phyloP scores from a whole-genome alignment of 1,284 basidiomycete species.

The Naganishia albida region DNA sequence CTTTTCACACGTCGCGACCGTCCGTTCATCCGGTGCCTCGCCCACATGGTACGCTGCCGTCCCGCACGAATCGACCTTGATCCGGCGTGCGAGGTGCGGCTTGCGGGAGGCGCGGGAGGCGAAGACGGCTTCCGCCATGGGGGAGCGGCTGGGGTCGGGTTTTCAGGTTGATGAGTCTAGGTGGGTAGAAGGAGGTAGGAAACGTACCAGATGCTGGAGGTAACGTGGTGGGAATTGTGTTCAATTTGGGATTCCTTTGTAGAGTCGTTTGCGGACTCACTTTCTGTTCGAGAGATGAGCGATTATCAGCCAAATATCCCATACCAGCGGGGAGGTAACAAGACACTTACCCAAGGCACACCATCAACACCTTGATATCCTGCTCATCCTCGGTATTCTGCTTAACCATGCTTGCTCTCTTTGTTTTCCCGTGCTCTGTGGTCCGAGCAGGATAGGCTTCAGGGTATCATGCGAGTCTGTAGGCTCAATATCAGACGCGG shows the following conservation, averaged over 20 bases:
- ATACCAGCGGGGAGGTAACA: neutral
- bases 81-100: slow-evolving; percentile 35
- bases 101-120: slow-evolving; percentile 43
- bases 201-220: slow-evolving; percentile 7
- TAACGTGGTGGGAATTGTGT: too few relatives aligned
- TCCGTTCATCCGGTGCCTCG: slow-evolving; percentile 51
- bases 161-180: neutral
- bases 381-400: slow-evolving; percentile 5
- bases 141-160: slow-evolving; percentile 43
- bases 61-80: slow-evolving; percentile 53
- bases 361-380: slow-evolving; percentile 49
- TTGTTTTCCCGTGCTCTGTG: too few relatives aligned
- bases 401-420: neutral
- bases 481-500: too few relatives aligned
- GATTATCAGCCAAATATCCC: neutral
- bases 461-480: too few relatives aligned
- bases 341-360: slow-evolving; percentile 50
- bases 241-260: neutral
- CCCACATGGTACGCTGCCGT: slow-evolving; percentile 55
- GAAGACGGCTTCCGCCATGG: slow-evolving; percentile 55
- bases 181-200: neutral
- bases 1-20: slow-evolving; percentile 52
- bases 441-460: too few relatives aligned
- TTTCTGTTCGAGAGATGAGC: neutral
- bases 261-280: neutral